Evolutionary conservation across 345 rosid species (phyloP).

Genomic region (Sisymbrium altissimum): DNA sequence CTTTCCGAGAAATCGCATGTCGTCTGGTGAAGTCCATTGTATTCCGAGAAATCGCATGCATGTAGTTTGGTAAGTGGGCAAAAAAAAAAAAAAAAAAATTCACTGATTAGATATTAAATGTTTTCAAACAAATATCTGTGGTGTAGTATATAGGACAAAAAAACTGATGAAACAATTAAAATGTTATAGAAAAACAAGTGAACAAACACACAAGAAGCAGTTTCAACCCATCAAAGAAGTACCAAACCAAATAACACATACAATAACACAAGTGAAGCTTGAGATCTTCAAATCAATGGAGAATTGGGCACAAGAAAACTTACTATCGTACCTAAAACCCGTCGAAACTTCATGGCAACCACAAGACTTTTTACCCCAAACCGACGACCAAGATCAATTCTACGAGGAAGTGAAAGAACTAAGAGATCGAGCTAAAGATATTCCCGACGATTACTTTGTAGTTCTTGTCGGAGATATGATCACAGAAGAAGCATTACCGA

Average conservation of each 20-base stretch:
- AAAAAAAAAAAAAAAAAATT: not conserved
- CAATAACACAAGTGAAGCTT: slow-evolving; percentile 46
- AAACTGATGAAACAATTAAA: not conserved
- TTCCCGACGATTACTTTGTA: slow-evolving; percentile 26
- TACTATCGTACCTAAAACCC: slow-evolving; percentile 46
- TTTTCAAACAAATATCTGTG: not conserved
- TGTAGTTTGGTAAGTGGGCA: not conserved
- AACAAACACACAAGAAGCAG: slow-evolving; percentile 2
- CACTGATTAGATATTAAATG: not conserved
- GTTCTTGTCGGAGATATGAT: slow-evolving; percentile 43
- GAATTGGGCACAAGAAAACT: slow-evolving; percentile 36
- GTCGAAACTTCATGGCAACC: slow-evolving; percentile 65
- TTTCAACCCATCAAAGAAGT: slow-evolving; percentile 32
- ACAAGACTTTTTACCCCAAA: slow-evolving; percentile 48
- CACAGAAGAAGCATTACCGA: slow-evolving; percentile 77
- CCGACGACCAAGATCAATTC: slow-evolving; percentile 14
- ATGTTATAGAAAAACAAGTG: slow-evolving; percentile 3
- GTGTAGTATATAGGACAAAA: not conserved
- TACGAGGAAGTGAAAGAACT: slow-evolving; percentile 17
- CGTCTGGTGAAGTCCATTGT: not conserved
- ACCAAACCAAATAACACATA: slow-evolving; percentile 30
- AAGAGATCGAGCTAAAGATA: slow-evolving; percentile 17
- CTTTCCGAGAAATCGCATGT: not conserved
- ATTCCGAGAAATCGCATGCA: not conserved
- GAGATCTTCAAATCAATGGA: slow-evolving; percentile 52